phyloP scores from a whole-genome alignment of 345 rosid genomes.

The Clausena lansium region DNA sequence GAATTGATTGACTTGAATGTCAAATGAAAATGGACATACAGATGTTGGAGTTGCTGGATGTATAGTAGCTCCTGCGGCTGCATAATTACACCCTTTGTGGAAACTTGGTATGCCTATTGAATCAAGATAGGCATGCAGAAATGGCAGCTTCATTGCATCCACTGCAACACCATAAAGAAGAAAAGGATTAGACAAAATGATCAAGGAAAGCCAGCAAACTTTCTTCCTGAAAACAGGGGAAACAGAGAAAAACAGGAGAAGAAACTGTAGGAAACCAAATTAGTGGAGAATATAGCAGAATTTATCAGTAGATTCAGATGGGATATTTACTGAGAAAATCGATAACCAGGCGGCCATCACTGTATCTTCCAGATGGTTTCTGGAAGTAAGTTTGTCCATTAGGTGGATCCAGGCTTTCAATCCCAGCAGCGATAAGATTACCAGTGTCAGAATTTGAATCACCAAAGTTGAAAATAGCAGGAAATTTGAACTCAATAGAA shows the following conservation, averaged over 20 bases:
- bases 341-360: conserved; percentile 73
- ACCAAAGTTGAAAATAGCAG: conserved; percentile 23
- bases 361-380: conserved; percentile 74
- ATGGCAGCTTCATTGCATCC: conserved; percentile 94
- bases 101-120: conserved; percentile 80
- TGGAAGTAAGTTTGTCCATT: conserved; percentile 65
- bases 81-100: conserved; percentile 83
- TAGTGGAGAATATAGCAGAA: background rate
- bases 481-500: conserved; percentile 54
- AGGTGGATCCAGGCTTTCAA: conserved; percentile 60
- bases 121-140: conserved; percentile 84
- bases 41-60: conserved; percentile 72
- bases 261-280: background rate
- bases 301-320: background rate
- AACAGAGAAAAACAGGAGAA: background rate
- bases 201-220: background rate
- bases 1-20: conserved; percentile 81
- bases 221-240: conserved; percentile 16
- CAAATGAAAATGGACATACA: conserved; percentile 77
- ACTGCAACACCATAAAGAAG: conserved; percentile 36
- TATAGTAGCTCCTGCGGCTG: conserved; percentile 82
- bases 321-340: conserved; percentile 70
- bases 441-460: conserved; percentile 87
- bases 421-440: conserved; percentile 65
- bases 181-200: background rate